These are phyloP conservation scores for Cytospora paraplurivora DNA, from an alignment of 2,329 filamentous ascomycete species.

Conservation along the genomic window DNA sequence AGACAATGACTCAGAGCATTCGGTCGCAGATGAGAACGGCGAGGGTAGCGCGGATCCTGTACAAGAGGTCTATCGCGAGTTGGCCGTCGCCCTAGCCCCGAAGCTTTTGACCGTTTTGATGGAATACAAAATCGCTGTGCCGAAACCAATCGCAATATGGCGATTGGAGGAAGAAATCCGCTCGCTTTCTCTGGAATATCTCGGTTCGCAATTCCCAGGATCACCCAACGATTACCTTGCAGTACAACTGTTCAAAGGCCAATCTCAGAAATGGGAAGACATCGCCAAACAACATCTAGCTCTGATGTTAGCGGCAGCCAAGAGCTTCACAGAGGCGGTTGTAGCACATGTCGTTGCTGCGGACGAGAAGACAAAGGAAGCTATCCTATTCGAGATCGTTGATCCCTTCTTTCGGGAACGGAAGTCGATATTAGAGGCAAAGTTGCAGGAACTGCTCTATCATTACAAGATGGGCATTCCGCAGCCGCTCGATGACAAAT, in stretches of 20 bases:
- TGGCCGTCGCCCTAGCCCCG: background rate
- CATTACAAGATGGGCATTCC: constrained; percentile 34
- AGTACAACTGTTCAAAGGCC: background rate
- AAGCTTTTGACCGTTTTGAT: background rate
- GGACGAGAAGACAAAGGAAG: background rate
- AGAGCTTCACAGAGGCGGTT: background rate
- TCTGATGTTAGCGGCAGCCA: constrained; percentile 17
- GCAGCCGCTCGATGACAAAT: constrained; percentile 39
- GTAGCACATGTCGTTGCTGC: background rate
- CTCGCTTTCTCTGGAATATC: background rate
- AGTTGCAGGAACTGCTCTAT: constrained; percentile 7
- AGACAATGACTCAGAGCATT: background rate
- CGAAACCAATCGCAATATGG: background rate
- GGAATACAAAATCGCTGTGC: background rate
- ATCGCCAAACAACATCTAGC: constrained; percentile 2
- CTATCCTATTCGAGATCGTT: background rate
- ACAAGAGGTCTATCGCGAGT: background rate
- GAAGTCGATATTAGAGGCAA: background rate
- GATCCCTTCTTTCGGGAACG: background rate
- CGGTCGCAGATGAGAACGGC: background rate
- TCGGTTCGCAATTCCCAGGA: constrained; percentile 1
- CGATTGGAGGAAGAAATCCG: background rate
- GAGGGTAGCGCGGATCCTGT: background rate
- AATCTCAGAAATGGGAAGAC: background rate
- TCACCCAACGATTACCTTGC: background rate